phyloP scores from a whole-genome alignment of 768 basidiomycete species.

The Stropharia rugosoannulata region DNA sequence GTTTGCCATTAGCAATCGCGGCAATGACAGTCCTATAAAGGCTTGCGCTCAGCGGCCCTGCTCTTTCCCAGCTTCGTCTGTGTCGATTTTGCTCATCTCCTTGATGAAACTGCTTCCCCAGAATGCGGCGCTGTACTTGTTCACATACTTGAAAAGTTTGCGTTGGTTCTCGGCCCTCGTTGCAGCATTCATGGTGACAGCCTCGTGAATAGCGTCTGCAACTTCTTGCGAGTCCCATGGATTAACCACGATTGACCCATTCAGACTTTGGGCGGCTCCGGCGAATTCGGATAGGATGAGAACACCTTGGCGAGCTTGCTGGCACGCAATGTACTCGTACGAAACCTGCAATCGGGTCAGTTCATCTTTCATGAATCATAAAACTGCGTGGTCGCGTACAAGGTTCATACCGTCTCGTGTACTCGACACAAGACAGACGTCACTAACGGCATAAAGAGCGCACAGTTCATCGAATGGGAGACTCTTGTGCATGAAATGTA shows the following conservation, averaged over 20 bases:
- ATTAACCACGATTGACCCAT: constrained; percentile 96
- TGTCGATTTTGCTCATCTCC: constrained; percentile 71
- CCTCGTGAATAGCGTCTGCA: constrained; percentile 95
- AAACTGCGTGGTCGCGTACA: constrained; percentile 46
- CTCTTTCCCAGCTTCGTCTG: constrained; percentile 35
- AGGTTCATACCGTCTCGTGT: constrained; percentile 99
- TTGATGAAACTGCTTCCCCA: constrained; percentile 91
- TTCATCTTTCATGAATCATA: constrained; percentile 1
- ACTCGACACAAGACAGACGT: constrained; percentile 93
- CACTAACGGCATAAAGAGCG: constrained; percentile 95
- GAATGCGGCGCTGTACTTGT: constrained; percentile 90
- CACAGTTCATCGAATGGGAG: constrained; percentile 92
- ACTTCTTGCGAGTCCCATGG: constrained; percentile 99
- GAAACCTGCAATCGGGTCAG: constrained; percentile 67
- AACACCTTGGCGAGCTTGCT: constrained; percentile 88
- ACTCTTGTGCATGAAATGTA: constrained; percentile 99
- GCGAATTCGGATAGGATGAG: constrained; percentile 99
- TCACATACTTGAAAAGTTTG: constrained; percentile 96
- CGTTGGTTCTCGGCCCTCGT: constrained; percentile 89
- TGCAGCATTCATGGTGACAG: constrained; percentile 84
- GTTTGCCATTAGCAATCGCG: background rate
- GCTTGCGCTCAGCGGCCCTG: constrained; percentile 8
- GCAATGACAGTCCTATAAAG: no score
- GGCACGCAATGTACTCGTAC: constrained; percentile 97
- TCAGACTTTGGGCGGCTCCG: constrained; percentile 93